Percentiles rank a stretch among this genome's conserved stretches.
phyloP scores from a whole-genome alignment of 208 protist genomes.

The Acanthamoeba culbertsoni region DNA sequence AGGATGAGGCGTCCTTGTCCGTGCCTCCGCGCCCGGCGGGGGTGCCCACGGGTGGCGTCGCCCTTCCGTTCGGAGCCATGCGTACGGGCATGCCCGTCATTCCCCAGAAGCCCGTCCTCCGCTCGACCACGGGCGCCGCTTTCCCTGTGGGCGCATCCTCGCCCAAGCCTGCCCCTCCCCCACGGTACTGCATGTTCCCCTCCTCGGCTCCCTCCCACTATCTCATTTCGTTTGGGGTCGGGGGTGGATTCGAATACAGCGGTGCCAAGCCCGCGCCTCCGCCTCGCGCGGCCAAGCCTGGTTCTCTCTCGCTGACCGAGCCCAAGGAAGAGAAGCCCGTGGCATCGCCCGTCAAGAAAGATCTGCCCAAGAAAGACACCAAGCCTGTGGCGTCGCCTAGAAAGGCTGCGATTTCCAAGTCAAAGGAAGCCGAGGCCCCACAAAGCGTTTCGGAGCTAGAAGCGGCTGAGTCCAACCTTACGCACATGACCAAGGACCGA shows the following conservation, averaged over 20 bases:
- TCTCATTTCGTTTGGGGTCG: too few species aligned
- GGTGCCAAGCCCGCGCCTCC: background rate
- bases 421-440: background rate
- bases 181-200: too few species aligned
- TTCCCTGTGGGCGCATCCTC: background rate
- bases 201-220: too few species aligned
- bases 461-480: background rate
- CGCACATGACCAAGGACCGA: conserved; percentile 47
- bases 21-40: background rate
- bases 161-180: background rate
- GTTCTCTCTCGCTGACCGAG: background rate
- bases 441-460: background rate
- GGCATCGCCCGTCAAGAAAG: background rate
- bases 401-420: background rate
- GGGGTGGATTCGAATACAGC: background rate
- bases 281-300: background rate
- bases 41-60: background rate
- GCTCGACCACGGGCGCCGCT: background rate
- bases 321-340: background rate
- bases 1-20: background rate
- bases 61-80: background rate
- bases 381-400: background rate
- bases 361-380: background rate
- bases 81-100: background rate
- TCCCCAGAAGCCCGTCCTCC: background rate